phyloP scores from a whole-genome alignment of 2,329 filamentous ascomycete species.

The Coniochaeta sp. region DNA sequence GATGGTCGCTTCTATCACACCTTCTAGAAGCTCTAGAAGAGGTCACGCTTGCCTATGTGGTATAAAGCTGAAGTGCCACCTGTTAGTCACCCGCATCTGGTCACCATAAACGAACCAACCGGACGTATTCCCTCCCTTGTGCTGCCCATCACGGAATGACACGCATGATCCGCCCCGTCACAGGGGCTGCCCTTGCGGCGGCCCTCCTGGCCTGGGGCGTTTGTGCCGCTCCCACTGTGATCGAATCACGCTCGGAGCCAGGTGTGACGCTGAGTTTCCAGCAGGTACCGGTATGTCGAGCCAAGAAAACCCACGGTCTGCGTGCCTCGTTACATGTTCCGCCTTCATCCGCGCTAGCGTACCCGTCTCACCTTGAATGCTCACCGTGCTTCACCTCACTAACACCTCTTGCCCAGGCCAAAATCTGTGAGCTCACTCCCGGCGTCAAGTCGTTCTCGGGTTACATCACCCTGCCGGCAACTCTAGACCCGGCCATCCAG shows the following conservation, averaged over 20 bases:
- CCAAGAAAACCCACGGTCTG: neutral
- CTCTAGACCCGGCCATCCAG: neutral
- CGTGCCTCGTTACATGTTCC: neutral
- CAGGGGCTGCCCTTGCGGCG: neutral
- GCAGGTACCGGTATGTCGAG: neutral
- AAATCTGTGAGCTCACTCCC: conserved; percentile 49
- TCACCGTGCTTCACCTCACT: neutral
- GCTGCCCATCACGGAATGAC: neutral
- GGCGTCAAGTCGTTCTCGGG: conserved; percentile 49
- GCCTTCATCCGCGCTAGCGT: neutral
- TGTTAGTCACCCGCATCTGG: neutral
- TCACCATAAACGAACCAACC: neutral
- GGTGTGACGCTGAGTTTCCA: neutral
- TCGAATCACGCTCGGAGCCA: conserved; percentile 1
- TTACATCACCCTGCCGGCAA: conserved; percentile 44
- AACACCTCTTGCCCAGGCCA: conserved; percentile 19
- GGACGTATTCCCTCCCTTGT: neutral
- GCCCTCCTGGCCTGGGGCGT: neutral
- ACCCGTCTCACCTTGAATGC: neutral
- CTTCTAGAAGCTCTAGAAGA: neutral
- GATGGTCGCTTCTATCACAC: neutral
- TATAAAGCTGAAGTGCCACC: neutral
- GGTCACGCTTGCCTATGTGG: neutral
- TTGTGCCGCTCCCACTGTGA: neutral
- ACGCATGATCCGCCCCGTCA: neutral